These are phyloP conservation scores for Solanum neorickii DNA, from an alignment of 257 asterid genomes.

Conservation along the genomic window DNA sequence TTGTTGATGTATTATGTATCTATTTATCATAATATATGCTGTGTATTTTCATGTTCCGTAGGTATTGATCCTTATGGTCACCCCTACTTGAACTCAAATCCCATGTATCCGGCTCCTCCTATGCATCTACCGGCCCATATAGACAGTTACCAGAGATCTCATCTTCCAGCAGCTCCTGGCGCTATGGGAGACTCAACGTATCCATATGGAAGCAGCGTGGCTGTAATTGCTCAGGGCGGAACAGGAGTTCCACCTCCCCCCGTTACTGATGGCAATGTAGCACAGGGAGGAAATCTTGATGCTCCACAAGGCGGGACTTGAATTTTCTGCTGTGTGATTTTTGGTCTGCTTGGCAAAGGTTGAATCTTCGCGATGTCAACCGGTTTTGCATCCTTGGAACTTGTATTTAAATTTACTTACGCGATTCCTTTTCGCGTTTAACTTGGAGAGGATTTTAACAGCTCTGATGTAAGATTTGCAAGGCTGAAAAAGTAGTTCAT, in stretches of 20 bases:
- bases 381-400: not conserved
- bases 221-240: conserved; percentile 10
- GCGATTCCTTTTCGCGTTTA: not conserved
- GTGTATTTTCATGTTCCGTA: conserved; percentile 12
- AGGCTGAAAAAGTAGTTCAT: not conserved
- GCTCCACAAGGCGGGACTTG: conserved; percentile 17
- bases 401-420: not conserved
- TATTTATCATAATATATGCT: not conserved
- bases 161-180: conserved; percentile 13
- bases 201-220: conserved; percentile 23
- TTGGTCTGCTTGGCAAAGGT: not conserved
- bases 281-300: conserved; percentile 33
- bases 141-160: conserved; percentile 14
- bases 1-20: not conserved
- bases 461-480: not conserved
- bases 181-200: conserved; percentile 15
- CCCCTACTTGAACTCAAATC: conserved; percentile 21
- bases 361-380: not conserved
- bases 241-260: not conserved
- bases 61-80: conserved; percentile 20
- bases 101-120: conserved; percentile 16
- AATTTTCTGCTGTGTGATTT: not conserved
- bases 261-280: conserved; percentile 5
- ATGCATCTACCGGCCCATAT: conserved; percentile 19
- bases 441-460: not conserved